Percentiles rank a stretch among this genome's conserved stretches.
These are phyloP conservation scores for Candida nitratophila DNA, from an alignment of 805 yeast species.

Conservation along the genomic window DNA sequence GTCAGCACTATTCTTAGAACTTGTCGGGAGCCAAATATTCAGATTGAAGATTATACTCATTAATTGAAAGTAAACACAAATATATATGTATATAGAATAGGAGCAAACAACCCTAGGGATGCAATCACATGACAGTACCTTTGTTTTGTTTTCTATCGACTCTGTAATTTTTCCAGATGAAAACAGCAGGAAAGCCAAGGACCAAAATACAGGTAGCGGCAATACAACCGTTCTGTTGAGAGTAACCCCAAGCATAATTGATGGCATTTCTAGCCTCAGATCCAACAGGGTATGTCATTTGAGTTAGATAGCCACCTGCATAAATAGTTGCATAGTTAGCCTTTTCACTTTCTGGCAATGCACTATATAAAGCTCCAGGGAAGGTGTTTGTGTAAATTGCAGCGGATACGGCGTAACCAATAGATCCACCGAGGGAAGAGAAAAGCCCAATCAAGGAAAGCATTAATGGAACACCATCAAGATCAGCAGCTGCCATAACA, in stretches of 20 bases:
- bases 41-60: no score
- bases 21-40: no score
- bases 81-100: no score
- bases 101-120: no score
- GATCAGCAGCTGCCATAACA: slow-evolving; percentile 32
- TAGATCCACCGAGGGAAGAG: slow-evolving; percentile 30
- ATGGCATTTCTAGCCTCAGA: slow-evolving; percentile 18
- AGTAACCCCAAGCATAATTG: slow-evolving; percentile 19
- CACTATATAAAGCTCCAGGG: slow-evolving; percentile 15
- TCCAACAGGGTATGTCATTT: slow-evolving; percentile 19
- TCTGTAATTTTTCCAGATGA: slow-evolving; percentile 22
- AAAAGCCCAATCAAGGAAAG: slow-evolving; percentile 29
- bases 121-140: slow-evolving; percentile 12
- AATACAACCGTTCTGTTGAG: slow-evolving; percentile 17
- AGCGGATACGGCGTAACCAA: slow-evolving; percentile 33
- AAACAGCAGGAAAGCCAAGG: slow-evolving; percentile 16
- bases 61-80: no score
- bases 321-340: slow-evolving; percentile 9
- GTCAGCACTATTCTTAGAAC: no score
- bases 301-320: slow-evolving; percentile 16
- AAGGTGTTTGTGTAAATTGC: slow-evolving; percentile 29
- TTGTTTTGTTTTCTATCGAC: slow-evolving; percentile 15
- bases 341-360: slow-evolving; percentile 20
- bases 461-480: slow-evolving; percentile 33
- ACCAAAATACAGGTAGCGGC: slow-evolving; percentile 20